Evolutionary conservation across 225 moss, liverwort and hornwort genomes (phyloP), one percentile per base, ranked within the genome.

Genomic region (Physcomitrium patens): DNA sequence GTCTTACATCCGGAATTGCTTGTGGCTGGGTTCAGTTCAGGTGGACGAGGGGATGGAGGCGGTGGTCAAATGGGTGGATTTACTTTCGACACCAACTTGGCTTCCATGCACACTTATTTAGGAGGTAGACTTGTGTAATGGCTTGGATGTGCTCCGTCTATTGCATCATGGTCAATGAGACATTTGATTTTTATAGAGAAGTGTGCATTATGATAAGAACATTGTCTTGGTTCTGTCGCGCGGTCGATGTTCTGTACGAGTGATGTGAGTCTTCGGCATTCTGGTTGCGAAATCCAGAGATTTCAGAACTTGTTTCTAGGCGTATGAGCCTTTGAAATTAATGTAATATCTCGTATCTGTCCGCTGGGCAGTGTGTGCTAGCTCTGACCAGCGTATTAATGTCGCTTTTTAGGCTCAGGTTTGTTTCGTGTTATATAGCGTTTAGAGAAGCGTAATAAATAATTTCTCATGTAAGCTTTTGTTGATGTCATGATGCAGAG

Each of bases 61-160:
- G 89, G 83, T 74, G 92, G 96, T 63, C 74, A 76, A 67, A 86
- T 92, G 70, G 96, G 96, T 60, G 94, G 94, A 71, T 94, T 96
- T 76, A 96, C 96, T 42, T 96, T 94, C 73, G 92, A 96, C 43
- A 92, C 96, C 50, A 91, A 86, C 75, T 85, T 96, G 55, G 91
- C 90, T 77, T 92, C 85, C 60, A 80, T 89, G 78, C 96, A 94
- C 80, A 89, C 92, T 10, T 96, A 96, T 70, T 88, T 96, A 65
- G 96, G 96, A 75, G 95, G 94, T 95, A 79, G 57, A 50, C n/a
- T 41, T 81, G 41, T 68, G 56, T 20, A 51, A n/a, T 68, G 26
- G 17, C 48, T 43, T 46, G 7, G 23, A 61, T 66, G 60, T 55
- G 56, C 20, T 23, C 57, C 20, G n/a, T 74, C 3, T 18, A 23